Percentiles rank a stretch among this genome's conserved stretches.
Evolutionary conservation across 768 basidiomycete genomes (phyloP).

Genomic region (Pulveroboletus sp.): DNA sequence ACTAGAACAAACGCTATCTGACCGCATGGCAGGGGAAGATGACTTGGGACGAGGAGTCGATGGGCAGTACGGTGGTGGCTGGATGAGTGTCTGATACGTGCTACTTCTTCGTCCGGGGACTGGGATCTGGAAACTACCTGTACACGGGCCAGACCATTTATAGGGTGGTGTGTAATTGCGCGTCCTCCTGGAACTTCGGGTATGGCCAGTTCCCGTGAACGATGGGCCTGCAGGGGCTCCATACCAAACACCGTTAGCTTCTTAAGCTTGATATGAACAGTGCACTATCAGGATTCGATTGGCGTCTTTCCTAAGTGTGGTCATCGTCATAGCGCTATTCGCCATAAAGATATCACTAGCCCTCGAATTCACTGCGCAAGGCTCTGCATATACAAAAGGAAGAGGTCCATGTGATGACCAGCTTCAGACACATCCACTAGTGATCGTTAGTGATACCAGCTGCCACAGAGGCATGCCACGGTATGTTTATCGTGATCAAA

Average conservation of each 20-base stretch:
- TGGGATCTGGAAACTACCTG: not conserved
- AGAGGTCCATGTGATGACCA: not conserved
- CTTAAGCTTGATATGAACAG: conserved; percentile 1
- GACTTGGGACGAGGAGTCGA: not conserved
- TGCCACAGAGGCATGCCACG: not conserved
- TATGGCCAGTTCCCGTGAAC: conserved; percentile 2
- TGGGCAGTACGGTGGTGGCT: not conserved
- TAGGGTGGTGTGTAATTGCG: conserved; percentile 3
- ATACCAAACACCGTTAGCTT: conserved; percentile 12
- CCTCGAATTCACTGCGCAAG: not conserved
- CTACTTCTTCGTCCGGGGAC: conserved; percentile 1
- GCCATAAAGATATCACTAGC: not conserved
- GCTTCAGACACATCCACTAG: not conserved
- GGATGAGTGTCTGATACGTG: not conserved
- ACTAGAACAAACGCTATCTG: conserved; percentile 12
- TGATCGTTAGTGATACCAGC: not conserved
- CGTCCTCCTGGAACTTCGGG: not conserved
- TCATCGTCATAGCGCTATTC: not conserved
- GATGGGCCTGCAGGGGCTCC: conserved; percentile 3
- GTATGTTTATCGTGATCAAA: not conserved
- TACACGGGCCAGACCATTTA: conserved; percentile 10
- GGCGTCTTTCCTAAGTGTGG: conserved; percentile 1
- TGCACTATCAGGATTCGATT: conserved; percentile 5
- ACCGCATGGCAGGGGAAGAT: conserved; percentile 6
- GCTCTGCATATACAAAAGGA: not conserved